A percentile compares a stretch with the other conserved stretches of the same genome.
Evolutionary conservation across 208 protist genomes (phyloP).

Genomic region (Spongospora subterranea): DNA sequence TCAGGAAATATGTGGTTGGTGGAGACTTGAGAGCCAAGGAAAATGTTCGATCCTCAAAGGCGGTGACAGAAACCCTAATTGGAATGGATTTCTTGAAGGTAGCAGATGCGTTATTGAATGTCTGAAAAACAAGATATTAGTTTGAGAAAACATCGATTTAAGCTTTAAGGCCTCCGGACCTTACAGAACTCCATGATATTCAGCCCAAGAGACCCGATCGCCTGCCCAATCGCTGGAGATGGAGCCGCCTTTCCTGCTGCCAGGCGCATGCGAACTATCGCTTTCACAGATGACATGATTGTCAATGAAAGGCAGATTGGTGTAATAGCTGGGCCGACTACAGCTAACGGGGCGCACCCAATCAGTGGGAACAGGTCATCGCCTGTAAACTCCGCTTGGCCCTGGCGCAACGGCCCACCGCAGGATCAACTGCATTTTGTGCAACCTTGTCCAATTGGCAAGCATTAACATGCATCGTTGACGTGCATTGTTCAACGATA

Average conservation of each 20-base stretch:
- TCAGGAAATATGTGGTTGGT: slow-evolving; percentile 61
- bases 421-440: no score
- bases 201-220: slow-evolving; percentile 60
- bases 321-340: no score
- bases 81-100: slow-evolving; percentile 30
- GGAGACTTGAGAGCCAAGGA: slow-evolving; percentile 52
- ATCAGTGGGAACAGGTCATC: no score
- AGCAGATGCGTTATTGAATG: slow-evolving; percentile 53
- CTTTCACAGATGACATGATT: slow-evolving; percentile 42
- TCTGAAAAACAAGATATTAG: background rate
- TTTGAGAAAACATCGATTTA: background rate
- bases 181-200: slow-evolving; percentile 66
- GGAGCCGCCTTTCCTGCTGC: slow-evolving; percentile 61
- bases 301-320: no score
- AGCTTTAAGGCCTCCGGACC: background rate
- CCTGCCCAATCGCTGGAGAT: slow-evolving; percentile 61
- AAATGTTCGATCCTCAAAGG: slow-evolving; percentile 59
- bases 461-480: no score
- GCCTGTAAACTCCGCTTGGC: no score
- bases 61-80: slow-evolving; percentile 35
- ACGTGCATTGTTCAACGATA: no score
- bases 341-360: no score
- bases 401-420: no score
- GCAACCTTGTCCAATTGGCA: no score
- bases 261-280: slow-evolving; percentile 38